A percentile compares a stretch with the other conserved stretches of the same genome.
These are phyloP conservation scores for Jaapia argillacea DNA, from an alignment of 768 basidiomycete species.

Conservation along the genomic window DNA sequence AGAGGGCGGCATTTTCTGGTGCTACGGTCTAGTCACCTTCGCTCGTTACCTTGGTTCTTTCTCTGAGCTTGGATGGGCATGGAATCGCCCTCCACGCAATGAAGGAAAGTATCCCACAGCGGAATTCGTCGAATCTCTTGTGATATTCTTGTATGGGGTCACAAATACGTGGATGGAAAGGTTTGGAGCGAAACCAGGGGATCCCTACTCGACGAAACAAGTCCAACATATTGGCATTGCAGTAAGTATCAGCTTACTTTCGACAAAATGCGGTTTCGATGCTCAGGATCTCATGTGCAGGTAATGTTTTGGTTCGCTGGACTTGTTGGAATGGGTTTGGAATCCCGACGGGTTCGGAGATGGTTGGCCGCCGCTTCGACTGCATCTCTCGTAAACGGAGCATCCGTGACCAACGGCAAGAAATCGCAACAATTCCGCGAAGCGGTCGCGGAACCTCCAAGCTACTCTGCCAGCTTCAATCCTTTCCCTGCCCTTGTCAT, in stretches of 20 bases:
- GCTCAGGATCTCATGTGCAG: conserved; percentile 21
- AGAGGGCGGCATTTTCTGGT: conserved; percentile 93
- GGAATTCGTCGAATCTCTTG: conserved; percentile 67
- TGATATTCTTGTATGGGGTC: conserved; percentile 83
- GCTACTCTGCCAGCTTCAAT: conserved; percentile 74
- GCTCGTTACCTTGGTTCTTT: conserved; percentile 92
- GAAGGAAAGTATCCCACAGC: conserved; percentile 41
- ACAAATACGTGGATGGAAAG: conserved; percentile 98
- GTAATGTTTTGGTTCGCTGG: conserved; percentile 96
- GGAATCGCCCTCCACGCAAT: conserved; percentile 60
- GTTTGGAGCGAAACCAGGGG: conserved; percentile 71
- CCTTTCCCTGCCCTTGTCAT: conserved; percentile 91
- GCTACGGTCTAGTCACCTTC: conserved; percentile 81
- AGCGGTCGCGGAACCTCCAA: conserved; percentile 53
- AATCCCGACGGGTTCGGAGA: conserved; percentile 60
- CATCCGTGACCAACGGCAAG: conserved; percentile 9
- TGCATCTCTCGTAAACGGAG: conserved; percentile 16
- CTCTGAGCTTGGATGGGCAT: conserved; percentile 87
- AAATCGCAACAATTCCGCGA: conserved; percentile 24
- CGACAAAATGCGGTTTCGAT: neutral
- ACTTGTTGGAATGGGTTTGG: conserved; percentile 79
- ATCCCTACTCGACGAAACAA: conserved; percentile 84
- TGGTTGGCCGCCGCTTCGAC: conserved; percentile 61
- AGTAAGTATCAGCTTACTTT: conserved; percentile 31
- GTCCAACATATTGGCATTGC: conserved; percentile 94